Evolutionary conservation across 148 eudicot genomes (phyloP), one percentile per base, ranked within the genome.

Genomic region (Amaranthus cruentus): DNA sequence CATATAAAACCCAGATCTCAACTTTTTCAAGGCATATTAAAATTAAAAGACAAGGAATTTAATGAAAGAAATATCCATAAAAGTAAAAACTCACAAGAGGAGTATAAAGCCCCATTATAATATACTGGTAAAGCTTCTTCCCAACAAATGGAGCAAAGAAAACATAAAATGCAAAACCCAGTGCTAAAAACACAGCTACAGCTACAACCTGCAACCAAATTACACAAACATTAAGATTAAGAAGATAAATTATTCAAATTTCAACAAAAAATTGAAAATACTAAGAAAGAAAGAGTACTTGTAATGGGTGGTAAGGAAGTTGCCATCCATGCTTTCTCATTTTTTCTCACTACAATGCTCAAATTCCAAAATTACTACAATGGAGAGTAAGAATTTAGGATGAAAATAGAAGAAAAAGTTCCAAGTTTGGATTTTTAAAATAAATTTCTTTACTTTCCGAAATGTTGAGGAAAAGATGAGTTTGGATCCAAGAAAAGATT

Each of bases 271-370:
- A 56, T 18, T 56, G 15, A 43, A 44, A 53, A 60, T 7, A 50
- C 38, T 28, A 43, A 47, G 18, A 54, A 59, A 58, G 49, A 42
- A 48, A 49, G 66, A 67, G 62, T 59, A 91, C 98, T 92, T 94
- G 97, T 70, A 94, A 93, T 68, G 98, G 98, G 77, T 94, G 98
- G 68, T 89, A 88, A 63, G 98, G 98, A 71, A 91, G 97, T 80
- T 91, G 89, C 98, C 98, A 94, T 76, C 98, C 98, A 84, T 94
- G 92, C 81, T 89, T 94, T 80, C 97, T 94, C 98, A 94, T 94
- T 73, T 73, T 80, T 47, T 60, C 6, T 18, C 44, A 68, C 66
- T 12, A 71, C 15, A 80, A 75, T 70, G 79, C 71, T 44, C 2
- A 28, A 28, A 47, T 59, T 53, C 18, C 43, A 72, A 66, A 13